These are phyloP conservation scores for Neobulgaria alba DNA, from an alignment of 2,329 filamentous ascomycete genomes.

Conservation along the genomic window DNA sequence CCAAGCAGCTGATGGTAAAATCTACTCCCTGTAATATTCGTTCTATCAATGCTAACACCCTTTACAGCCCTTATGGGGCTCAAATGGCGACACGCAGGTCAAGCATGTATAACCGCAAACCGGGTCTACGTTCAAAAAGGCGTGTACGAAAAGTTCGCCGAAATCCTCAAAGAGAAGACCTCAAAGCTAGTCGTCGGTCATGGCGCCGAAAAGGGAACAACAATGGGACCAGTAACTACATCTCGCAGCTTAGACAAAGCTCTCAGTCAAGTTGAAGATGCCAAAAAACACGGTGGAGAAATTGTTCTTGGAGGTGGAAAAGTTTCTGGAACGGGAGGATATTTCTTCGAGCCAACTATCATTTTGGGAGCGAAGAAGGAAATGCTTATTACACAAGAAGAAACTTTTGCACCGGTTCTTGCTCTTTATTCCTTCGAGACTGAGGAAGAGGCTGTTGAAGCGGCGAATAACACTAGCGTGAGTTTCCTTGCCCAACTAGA, in stretches of 20 bases:
- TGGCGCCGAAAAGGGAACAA: conserved; percentile 46
- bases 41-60: neutral
- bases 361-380: conserved; percentile 48
- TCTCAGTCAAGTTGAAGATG: conserved; percentile 53
- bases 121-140: conserved; percentile 55
- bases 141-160: conserved; percentile 53
- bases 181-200: conserved; percentile 51
- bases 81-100: conserved; percentile 52
- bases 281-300: conserved; percentile 51
- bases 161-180: conserved; percentile 43
- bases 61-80: conserved; percentile 34
- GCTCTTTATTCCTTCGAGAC: conserved; percentile 57
- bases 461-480: conserved; percentile 47
- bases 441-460: conserved; percentile 53
- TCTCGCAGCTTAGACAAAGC: conserved; percentile 47
- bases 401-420: conserved; percentile 57
- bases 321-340: conserved; percentile 43
- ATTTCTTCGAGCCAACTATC: conserved; percentile 64
- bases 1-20: conserved; percentile 39
- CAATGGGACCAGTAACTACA: conserved; percentile 53
- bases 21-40: neutral
- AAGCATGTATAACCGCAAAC: conserved; percentile 58
- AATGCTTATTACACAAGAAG: conserved; percentile 50
- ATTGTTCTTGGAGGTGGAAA: conserved; percentile 53
- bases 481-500: conserved; percentile 2